Percentiles rank a stretch among this genome's conserved stretches.
These are phyloP conservation scores for Samsoniella hepiali DNA, from an alignment of 2,329 filamentous ascomycete species.

Conservation along the genomic window DNA sequence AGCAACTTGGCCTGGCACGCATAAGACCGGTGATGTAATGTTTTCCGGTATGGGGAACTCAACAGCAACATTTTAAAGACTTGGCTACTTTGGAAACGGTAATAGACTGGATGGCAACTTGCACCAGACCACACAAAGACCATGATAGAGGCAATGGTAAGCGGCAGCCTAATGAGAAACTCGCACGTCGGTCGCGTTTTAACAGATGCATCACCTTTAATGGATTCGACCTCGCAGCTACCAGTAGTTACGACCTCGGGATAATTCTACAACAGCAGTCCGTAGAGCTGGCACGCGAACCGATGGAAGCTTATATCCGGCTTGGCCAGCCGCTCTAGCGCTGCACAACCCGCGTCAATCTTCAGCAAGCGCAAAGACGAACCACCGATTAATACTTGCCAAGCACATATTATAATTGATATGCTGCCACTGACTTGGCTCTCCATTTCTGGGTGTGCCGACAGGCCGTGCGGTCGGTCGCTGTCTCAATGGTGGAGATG, in stretches of 20 bases:
- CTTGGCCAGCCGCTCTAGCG: neutral
- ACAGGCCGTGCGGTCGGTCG: slow-evolving; percentile 12
- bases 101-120: too few relatives aligned
- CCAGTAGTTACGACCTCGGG: neutral
- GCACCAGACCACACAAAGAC: too few relatives aligned
- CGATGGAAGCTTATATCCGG: neutral
- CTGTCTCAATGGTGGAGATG: slow-evolving; percentile 8
- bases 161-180: too few relatives aligned
- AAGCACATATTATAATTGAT: too few relatives aligned
- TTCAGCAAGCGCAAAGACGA: too few relatives aligned
- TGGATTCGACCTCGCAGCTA: neutral
- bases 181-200: too few relatives aligned
- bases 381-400: too few relatives aligned
- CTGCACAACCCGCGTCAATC: neutral
- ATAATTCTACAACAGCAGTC: neutral
- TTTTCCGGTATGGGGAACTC: neutral
- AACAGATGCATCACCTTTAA: too few relatives aligned
- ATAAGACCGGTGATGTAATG: neutral
- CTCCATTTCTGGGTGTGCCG: neutral
- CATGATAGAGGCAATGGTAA: too few relatives aligned
- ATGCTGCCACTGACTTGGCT: too few relatives aligned
- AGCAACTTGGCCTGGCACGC: neutral
- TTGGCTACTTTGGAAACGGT: neutral
- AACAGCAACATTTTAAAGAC: neutral
- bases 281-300: neutral